Conservation (phyloP, 1,284 basidiomycete genomes). For the Trichosporon sp. region DNA sequence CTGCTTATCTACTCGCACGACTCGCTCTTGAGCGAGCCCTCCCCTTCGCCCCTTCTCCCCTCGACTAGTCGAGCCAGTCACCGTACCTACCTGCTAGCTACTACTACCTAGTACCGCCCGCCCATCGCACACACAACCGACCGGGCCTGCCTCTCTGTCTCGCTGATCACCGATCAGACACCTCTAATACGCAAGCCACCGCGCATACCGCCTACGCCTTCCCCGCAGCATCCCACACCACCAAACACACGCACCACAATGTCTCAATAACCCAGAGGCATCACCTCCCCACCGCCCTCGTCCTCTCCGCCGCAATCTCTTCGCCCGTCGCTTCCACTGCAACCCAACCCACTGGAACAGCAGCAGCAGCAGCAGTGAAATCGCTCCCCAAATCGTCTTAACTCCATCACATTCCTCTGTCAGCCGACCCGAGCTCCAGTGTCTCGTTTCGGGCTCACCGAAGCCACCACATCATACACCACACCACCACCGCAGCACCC, state of each 20-base stretch:
- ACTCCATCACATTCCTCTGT: background rate
- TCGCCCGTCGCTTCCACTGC: background rate
- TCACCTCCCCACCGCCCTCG: background rate
- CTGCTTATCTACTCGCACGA: background rate
- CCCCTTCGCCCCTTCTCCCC: background rate
- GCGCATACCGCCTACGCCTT: background rate
- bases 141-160: no score
- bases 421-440: background rate
- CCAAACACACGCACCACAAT: background rate
- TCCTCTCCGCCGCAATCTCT: background rate
- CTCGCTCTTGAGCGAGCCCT: background rate
- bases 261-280: background rate
- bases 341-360: no score
- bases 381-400: background rate
- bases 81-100: no score
- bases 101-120: no score
- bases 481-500: background rate
- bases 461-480: no score
- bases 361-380: background rate
- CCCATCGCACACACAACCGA: background rate
- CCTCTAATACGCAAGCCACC: background rate
- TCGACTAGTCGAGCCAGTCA: no score
- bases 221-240: background rate
- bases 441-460: background rate
- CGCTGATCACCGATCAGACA: background rate